Base-by-base conservation (phyloP, 495 filamentous ascomycete species). In the Xylaria acuta region DNA sequence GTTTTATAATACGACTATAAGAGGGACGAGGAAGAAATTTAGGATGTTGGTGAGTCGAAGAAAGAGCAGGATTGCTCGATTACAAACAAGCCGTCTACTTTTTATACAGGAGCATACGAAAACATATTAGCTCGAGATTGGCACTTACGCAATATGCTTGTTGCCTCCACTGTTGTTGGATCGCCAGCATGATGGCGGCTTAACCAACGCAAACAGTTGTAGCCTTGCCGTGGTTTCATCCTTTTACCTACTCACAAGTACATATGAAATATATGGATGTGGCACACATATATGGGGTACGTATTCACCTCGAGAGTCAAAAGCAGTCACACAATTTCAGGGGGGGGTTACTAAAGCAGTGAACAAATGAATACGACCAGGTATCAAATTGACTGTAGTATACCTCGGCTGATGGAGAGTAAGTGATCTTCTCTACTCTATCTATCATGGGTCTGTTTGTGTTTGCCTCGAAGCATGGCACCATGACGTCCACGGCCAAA, bases 111-210 rank as follows among this genome's bases (percentile, higher is more conserved):
- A 56, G 27, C 11, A 27, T 6, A 18, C 14, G 4, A 32, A 32
- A 27, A 56, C 53, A 16, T 56, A 2, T 18, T 51, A 7, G 53
- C 14, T 32, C 53, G 1, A 12, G 27, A 18, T 32, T 18, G 2
- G 12, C 27, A 40, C 60, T 63, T 70, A 62, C 68, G 68, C 68
- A 70, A 64, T 16, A 18, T 41, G n/a, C 22, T n/a, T 41, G 68
- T 20, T 70, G 68, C 68, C 68, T 70, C 43, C 41, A 36, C 20
- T 41, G 14, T 2, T 2, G 14, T 12, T 9, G 7, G 11, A 53
- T 53, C 20, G 18, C 25, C 3, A 36, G 20, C 11, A 22, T 22
- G 25, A 59, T 20, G 53, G 53, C 12, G 54, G 25, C 16, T 27
- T 22, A 14, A 18, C 34, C 1, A 4, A 62, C 32, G 58, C 41